A percentile compares a stretch with the other conserved stretches of the same genome.
Evolutionary conservation across 306 rosid genomes (phyloP).

Genomic region (Abrus precatorius): DNA sequence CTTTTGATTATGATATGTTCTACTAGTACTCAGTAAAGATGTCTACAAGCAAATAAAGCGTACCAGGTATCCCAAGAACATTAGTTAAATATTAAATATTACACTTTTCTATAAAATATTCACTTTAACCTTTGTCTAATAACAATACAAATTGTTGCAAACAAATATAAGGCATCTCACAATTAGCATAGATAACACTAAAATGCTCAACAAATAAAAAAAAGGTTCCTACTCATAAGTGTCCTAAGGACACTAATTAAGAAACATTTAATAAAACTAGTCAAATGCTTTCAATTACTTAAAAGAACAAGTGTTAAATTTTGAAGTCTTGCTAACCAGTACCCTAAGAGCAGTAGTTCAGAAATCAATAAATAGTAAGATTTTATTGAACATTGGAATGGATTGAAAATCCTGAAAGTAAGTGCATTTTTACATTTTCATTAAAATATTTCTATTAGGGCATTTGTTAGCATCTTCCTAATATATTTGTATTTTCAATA

Average conservation of each 20-base stretch:
- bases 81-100: background rate
- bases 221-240: background rate
- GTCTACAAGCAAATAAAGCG: background rate
- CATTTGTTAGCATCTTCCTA: too few relatives aligned
- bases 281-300: background rate
- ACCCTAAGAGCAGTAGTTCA: too few relatives aligned
- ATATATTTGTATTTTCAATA: too few relatives aligned
- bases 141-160: background rate
- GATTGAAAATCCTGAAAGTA: too few relatives aligned
- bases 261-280: background rate
- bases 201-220: background rate
- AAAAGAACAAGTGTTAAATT: background rate
- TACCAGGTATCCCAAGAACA: too few relatives aligned
- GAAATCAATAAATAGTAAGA: too few relatives aligned
- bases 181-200: background rate
- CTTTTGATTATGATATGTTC: background rate
- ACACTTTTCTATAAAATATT: background rate
- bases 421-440: too few relatives aligned
- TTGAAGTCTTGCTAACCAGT: too few relatives aligned
- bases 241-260: background rate
- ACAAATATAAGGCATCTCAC: conserved; percentile 14
- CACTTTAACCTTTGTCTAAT: background rate
- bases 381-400: too few relatives aligned
- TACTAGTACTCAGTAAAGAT: background rate
- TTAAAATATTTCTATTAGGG: too few relatives aligned